phyloP scores from a whole-genome alignment of 495 filamentous ascomycete genomes.

The Filosporella fistucella region DNA sequence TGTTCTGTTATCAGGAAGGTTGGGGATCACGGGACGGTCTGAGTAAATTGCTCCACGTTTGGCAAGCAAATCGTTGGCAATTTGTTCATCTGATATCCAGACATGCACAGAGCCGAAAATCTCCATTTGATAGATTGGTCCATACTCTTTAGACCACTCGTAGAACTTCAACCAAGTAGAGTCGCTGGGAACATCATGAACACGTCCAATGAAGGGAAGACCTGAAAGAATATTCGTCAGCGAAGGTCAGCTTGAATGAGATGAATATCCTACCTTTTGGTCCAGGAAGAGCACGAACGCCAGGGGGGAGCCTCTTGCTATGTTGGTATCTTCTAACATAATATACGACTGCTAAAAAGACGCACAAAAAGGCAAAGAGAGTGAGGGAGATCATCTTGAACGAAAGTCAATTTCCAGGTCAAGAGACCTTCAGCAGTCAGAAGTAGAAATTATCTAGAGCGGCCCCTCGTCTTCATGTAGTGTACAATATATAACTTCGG shows the following conservation, averaged over 20 bases:
- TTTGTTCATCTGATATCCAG: conserved; percentile 31
- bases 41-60: conserved; percentile 36
- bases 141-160: conserved; percentile 35
- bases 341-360: conserved; percentile 1
- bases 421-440: too few relatives aligned
- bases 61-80: conserved; percentile 35
- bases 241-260: background rate
- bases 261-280: conserved; percentile 11
- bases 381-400: conserved; percentile 2
- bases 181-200: conserved; percentile 51
- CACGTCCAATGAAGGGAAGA: conserved; percentile 49
- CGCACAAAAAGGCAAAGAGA: background rate
- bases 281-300: conserved; percentile 14
- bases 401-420: too few relatives aligned
- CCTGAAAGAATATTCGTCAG: conserved; percentile 21
- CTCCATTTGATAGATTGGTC: conserved; percentile 31
- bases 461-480: too few relatives aligned
- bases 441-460: too few relatives aligned
- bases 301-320: conserved; percentile 7
- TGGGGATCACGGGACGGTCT: conserved; percentile 50
- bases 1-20: conserved; percentile 37
- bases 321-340: background rate
- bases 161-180: conserved; percentile 40
- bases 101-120: conserved; percentile 25
- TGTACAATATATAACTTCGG: too few relatives aligned